These are phyloP conservation scores for Puccinellia tenuiflora DNA, from an alignment of 176 grass and related monocot genomes.

Conservation along the genomic window DNA sequence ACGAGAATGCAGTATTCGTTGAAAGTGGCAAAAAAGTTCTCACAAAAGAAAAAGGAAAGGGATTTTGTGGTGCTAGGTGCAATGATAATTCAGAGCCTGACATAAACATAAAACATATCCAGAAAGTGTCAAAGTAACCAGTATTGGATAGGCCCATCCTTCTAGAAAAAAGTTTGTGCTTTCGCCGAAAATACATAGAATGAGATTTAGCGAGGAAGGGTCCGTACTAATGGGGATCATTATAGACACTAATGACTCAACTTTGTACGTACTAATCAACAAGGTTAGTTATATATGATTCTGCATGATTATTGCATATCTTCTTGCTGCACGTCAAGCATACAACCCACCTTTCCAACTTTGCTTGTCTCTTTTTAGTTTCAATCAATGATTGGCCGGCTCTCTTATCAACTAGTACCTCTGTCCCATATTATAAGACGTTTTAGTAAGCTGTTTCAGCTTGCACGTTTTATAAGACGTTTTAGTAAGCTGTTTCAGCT, in stretches of 20 bases:
- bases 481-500: too few species aligned
- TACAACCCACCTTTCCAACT: constrained; percentile 17
- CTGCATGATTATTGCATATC: constrained; percentile 27
- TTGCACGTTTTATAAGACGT: too few species aligned
- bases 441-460: too few species aligned
- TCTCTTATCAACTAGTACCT: too few species aligned
- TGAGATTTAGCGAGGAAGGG: constrained; percentile 23
- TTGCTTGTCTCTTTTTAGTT: constrained; percentile 20
- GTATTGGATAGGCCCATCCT: neutral
- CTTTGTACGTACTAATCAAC: constrained; percentile 24
- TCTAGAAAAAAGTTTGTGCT: constrained; percentile 11
- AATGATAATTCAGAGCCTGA: constrained; percentile 40
- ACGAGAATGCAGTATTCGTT: neutral
- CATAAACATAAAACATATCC: neutral
- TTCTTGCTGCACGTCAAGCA: constrained; percentile 25
- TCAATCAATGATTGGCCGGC: constrained; percentile 23
- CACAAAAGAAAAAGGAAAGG: constrained; percentile 15
- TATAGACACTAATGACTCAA: constrained; percentile 32
- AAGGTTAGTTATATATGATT: constrained; percentile 29
- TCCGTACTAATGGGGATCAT: constrained; percentile 32
- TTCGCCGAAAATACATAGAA: constrained; percentile 31
- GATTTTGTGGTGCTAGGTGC: neutral
- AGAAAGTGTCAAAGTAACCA: constrained; percentile 26
- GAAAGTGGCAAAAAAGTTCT: constrained; percentile 9
- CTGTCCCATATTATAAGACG: too few species aligned